Conservation (phyloP, 352 stramenopile genomes). For the Globisporangium okanoganense region DNA sequence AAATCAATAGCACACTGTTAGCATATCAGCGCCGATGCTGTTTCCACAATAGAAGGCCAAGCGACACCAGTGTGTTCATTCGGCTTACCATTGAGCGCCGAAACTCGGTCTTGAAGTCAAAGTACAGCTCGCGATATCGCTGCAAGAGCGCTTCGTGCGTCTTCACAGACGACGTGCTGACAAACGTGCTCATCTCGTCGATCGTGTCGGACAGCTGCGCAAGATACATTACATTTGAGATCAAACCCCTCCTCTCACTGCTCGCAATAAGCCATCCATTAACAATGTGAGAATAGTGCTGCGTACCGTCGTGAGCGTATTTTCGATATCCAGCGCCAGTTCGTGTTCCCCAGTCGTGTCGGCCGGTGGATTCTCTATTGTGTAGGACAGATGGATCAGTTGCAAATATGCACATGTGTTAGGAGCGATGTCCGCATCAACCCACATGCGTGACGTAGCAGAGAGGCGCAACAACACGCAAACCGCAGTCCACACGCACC, state of each 20-base stretch:
- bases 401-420: neutral
- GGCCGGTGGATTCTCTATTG: constrained; percentile 60
- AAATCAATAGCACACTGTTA: neutral
- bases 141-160: constrained; percentile 89
- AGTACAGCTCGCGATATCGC: constrained; percentile 95
- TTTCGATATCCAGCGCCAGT: constrained; percentile 75
- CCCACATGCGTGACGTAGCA: neutral
- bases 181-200: constrained; percentile 79
- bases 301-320: constrained; percentile 54
- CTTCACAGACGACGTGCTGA: constrained; percentile 68
- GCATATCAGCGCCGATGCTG: neutral
- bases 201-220: constrained; percentile 77
- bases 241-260: neutral
- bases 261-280: neutral
- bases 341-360: constrained; percentile 57
- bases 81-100: constrained; percentile 72
- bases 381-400: neutral
- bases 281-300: neutral
- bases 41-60: neutral
- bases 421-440: neutral
- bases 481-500: constrained; percentile 24
- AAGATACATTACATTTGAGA: neutral
- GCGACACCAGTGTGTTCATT: neutral
- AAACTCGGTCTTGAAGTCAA: constrained; percentile 95
- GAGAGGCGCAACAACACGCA: neutral